phyloP scores from a whole-genome alignment of 2,329 filamentous ascomycete genomes.

The Apiospora phragmitis region DNA sequence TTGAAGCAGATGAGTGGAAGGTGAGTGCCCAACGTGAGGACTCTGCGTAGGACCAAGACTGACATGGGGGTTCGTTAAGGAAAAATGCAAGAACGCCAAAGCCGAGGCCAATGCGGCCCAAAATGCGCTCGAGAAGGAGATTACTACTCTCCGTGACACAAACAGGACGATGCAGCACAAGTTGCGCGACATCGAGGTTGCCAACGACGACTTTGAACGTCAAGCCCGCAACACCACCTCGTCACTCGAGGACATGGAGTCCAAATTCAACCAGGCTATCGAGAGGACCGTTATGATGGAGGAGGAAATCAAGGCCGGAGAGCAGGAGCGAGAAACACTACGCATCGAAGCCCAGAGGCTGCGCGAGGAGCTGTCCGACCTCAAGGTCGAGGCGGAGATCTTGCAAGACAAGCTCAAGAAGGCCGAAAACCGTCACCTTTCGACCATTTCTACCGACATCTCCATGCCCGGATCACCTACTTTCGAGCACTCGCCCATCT shows the following conservation, averaged over 20 bases:
- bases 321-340: constrained; percentile 86
- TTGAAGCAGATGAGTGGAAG: constrained; percentile 98
- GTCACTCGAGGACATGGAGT: constrained; percentile 94
- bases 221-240: constrained; percentile 95
- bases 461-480: constrained; percentile 68
- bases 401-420: constrained; percentile 90
- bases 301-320: constrained; percentile 87
- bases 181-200: constrained; percentile 92
- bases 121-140: constrained; percentile 88
- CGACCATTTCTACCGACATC: constrained; percentile 61
- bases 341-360: constrained; percentile 90
- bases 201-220: constrained; percentile 96
- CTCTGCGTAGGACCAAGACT: constrained; percentile 13
- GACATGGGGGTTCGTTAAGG: constrained; percentile 48
- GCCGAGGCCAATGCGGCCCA: constrained; percentile 82
- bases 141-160: constrained; percentile 83
- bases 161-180: constrained; percentile 80
- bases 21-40: constrained; percentile 47
- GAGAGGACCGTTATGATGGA: constrained; percentile 92
- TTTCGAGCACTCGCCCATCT: constrained; percentile 75
- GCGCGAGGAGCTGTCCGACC: constrained; percentile 86
- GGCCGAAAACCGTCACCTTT: constrained; percentile 58
- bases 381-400: constrained; percentile 94
- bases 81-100: constrained; percentile 96
- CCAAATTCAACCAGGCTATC: constrained; percentile 93